These are phyloP conservation scores for Tetrahymena thermophila DNA, from an alignment of 73 alveolate genomes.

Conservation along the genomic window DNA sequence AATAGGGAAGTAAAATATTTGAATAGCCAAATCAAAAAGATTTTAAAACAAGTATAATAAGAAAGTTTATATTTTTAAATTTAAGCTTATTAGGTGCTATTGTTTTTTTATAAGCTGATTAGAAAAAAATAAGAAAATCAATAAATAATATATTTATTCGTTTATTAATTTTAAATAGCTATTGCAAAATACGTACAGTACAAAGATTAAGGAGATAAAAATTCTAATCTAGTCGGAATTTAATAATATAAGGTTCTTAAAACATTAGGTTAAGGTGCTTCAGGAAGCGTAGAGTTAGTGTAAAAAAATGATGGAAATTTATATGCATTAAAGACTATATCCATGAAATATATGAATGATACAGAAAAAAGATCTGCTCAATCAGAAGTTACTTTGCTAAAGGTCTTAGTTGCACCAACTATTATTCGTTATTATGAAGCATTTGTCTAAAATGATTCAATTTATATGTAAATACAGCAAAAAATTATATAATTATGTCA, in stretches of 20 bases:
- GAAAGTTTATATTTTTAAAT: too few relatives aligned
- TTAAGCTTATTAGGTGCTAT: neutral
- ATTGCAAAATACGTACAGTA: neutral
- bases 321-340: conserved; percentile 21
- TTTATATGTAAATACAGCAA: conserved; percentile 47
- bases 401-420: conserved; percentile 88
- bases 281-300: conserved; percentile 64
- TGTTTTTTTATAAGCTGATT: neutral
- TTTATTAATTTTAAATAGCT: neutral
- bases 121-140: neutral
- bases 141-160: too few relatives aligned
- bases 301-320: conserved; percentile 17
- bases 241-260: conserved; percentile 16
- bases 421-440: conserved; percentile 87
- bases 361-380: conserved; percentile 70
- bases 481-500: neutral
- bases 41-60: too few relatives aligned
- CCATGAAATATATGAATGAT: conserved; percentile 52
- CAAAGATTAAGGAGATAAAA: neutral
- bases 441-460: conserved; percentile 70
- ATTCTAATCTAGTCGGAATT: neutral
- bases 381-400: conserved; percentile 85
- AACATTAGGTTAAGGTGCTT: conserved; percentile 75
- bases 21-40: neutral
- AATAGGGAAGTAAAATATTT: neutral